Evolutionary conservation across 2,329 filamentous ascomycete species (phyloP).

Genomic region (Claviceps cyperi): DNA sequence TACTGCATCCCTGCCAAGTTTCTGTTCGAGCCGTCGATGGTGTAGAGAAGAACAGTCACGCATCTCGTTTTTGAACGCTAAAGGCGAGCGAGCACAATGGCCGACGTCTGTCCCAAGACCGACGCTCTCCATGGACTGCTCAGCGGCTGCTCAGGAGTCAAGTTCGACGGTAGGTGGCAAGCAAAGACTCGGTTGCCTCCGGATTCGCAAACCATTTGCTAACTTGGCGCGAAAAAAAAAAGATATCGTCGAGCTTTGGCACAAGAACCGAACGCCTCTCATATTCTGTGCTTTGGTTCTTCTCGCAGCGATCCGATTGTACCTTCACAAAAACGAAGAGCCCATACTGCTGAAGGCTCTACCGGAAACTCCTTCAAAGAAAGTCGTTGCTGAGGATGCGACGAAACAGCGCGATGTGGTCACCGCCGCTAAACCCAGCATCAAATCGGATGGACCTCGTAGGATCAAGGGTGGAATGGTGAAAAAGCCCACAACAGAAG

Average conservation of each 20-base stretch:
- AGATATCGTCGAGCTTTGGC: constrained; percentile 30
- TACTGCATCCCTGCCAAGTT: constrained; percentile 1
- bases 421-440: constrained; percentile 12
- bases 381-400: neutral
- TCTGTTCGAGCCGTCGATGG: neutral
- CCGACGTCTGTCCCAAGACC: constrained; percentile 1
- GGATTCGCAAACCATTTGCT: neutral
- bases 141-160: neutral
- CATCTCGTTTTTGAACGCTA: neutral
- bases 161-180: constrained; percentile 5
- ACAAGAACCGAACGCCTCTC: constrained; percentile 29
- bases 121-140: neutral
- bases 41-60: neutral
- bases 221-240: constrained; percentile 11
- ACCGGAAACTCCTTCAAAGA: constrained; percentile 20
- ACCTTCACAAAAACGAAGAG: constrained; percentile 24
- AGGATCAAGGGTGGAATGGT: constrained; percentile 32
- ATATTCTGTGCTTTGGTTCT: constrained; percentile 24
- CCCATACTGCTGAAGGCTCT: constrained; percentile 22
- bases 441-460: constrained; percentile 28
- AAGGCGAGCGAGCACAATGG: neutral
- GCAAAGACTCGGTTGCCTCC: neutral
- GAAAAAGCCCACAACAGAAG: constrained; percentile 16
- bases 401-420: neutral
- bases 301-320: constrained; percentile 26